Conservation (phyloP, 1,284 basidiomycete genomes). For the Rhodotorula sp. region DNA sequence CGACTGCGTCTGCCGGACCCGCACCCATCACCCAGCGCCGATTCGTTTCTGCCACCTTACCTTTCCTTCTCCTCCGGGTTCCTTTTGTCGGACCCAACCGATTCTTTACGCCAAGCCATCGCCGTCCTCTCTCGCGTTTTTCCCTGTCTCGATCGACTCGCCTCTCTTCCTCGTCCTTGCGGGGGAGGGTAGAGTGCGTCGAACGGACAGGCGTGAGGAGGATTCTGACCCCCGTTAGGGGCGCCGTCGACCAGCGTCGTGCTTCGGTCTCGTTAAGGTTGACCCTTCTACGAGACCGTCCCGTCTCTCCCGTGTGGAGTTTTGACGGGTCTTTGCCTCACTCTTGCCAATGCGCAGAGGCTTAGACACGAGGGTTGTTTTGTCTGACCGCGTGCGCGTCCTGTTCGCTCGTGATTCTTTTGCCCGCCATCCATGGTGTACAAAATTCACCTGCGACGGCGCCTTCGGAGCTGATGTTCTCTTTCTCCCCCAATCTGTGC, state of each 20-base stretch:
- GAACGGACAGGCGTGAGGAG: not conserved
- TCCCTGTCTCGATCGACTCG: not conserved
- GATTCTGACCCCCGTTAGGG: slow-evolving; percentile 10
- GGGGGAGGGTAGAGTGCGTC: not conserved
- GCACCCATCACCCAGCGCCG: not conserved
- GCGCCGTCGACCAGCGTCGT: slow-evolving; percentile 8
- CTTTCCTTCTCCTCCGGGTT: not conserved
- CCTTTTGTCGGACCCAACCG: not conserved
- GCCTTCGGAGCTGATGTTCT: slow-evolving; percentile 10
- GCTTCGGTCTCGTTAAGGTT: not conserved
- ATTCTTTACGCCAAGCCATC: slow-evolving; percentile 3
- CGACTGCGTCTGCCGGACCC: not conserved
- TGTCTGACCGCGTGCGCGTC: slow-evolving; percentile 9
- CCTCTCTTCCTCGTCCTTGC: not conserved
- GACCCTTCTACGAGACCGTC: not conserved
- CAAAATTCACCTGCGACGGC: not conserved
- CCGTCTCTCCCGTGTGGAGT: not conserved
- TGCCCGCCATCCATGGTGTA: not conserved
- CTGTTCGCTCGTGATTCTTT: not conserved
- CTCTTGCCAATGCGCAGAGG: not conserved
- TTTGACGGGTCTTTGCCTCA: not conserved
- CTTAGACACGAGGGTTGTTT: slow-evolving; percentile 2
- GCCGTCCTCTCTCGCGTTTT: not conserved
- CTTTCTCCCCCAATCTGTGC: not conserved
- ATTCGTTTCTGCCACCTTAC: not conserved